Conservation (phyloP, 306 rosid genomes). For the Quercus alba region DNA sequence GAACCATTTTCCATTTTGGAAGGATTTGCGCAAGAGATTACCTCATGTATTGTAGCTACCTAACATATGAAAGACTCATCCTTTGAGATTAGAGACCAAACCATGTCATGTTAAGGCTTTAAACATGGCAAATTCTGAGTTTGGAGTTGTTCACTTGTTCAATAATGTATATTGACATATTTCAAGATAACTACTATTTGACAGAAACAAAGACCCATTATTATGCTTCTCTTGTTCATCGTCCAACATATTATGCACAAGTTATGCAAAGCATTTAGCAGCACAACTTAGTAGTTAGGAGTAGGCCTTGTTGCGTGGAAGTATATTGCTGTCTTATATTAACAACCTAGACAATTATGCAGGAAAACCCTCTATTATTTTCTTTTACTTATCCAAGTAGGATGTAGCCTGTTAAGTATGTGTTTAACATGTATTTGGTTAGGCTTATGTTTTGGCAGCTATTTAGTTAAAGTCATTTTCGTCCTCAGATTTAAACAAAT, state of each 20-base stretch:
- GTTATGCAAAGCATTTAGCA: too few relatives aligned
- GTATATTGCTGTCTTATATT: neutral
- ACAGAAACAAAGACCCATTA: slow-evolving; percentile 7
- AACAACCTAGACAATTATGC: neutral
- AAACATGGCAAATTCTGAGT: neutral
- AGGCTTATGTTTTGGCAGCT: too few relatives aligned
- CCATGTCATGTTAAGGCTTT: neutral
- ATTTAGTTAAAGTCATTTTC: too few relatives aligned
- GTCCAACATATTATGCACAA: slow-evolving; percentile 8
- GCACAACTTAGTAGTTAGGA: too few relatives aligned
- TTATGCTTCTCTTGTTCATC: slow-evolving; percentile 21
- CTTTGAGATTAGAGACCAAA: neutral
- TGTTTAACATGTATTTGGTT: too few relatives aligned
- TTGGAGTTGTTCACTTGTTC: neutral
- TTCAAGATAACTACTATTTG: neutral
- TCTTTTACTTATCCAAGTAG: too few relatives aligned
- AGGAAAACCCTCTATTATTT: too few relatives aligned
- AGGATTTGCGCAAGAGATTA: slow-evolving; percentile 9
- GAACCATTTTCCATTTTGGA: slow-evolving; percentile 12
- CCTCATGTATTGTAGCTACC: slow-evolving; percentile 22
- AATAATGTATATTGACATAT: neutral
- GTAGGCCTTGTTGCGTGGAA: too few relatives aligned
- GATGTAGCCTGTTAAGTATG: too few relatives aligned
- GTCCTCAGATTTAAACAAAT: too few relatives aligned
- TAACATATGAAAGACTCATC: neutral